phyloP scores from a whole-genome alignment of 2,329 filamentous ascomycete species.

The Cladorrhinum sp. region DNA sequence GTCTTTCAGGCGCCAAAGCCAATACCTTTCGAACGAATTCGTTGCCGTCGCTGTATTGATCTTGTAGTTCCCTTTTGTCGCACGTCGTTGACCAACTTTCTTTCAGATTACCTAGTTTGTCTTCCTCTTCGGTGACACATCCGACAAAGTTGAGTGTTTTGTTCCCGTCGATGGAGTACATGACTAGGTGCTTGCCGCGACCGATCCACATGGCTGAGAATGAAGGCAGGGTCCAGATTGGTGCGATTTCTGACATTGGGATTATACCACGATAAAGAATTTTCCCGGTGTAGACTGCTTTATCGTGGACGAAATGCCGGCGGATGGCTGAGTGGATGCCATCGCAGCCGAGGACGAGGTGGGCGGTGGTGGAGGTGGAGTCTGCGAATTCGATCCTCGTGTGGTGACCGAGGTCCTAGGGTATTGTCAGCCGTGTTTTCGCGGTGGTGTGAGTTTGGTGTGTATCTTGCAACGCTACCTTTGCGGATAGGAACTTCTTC shows the following conservation, averaged over 20 bases:
- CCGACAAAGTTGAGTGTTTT: constrained; percentile 37
- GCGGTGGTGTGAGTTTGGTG: too few relatives aligned
- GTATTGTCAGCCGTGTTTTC: too few relatives aligned
- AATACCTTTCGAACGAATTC: constrained; percentile 20
- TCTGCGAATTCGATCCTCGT: constrained; percentile 29
- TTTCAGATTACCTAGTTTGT: constrained; percentile 32
- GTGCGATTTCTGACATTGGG: constrained; percentile 19
- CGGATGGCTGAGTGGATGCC: constrained; percentile 34
- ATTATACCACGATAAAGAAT: constrained; percentile 28
- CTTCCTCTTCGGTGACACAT: constrained; percentile 33
- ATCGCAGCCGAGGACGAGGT: constrained; percentile 34
- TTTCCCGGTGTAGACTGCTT: constrained; percentile 25
- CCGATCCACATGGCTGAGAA: constrained; percentile 33
- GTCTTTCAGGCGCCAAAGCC: constrained; percentile 14
- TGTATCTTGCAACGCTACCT: constrained; percentile 15
- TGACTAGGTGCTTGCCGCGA: constrained; percentile 36
- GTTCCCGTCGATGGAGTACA: constrained; percentile 36
- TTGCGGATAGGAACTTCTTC: constrained; percentile 23
- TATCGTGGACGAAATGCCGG: constrained; percentile 22
- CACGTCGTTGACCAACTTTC: constrained; percentile 37
- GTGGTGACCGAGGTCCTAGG: constrained; percentile 3
- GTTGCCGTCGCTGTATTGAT: constrained; percentile 26
- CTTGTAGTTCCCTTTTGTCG: constrained; percentile 21
- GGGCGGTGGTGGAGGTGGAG: constrained; percentile 23
- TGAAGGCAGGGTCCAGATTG: constrained; percentile 26